Evolutionary conservation across 345 rosid genomes (phyloP).

Genomic region (Jatropha curcas): DNA sequence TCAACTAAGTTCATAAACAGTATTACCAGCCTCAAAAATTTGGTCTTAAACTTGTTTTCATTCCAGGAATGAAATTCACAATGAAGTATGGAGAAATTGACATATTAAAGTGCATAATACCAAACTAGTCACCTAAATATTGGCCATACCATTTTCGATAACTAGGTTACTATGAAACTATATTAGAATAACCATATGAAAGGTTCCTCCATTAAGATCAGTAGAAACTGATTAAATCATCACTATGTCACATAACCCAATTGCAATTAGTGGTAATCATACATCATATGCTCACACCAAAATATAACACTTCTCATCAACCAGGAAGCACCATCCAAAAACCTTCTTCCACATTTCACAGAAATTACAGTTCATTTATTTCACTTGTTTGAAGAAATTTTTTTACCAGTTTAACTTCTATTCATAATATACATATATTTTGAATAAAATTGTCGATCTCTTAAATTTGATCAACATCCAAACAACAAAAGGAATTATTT

Average conservation of each 20-base stretch:
- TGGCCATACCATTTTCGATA: background rate
- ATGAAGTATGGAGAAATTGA: background rate
- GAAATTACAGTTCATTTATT: background rate
- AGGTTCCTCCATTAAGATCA: background rate
- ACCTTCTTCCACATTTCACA: background rate
- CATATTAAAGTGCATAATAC: background rate
- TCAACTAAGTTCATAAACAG: background rate
- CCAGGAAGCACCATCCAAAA: background rate
- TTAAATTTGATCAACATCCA: background rate
- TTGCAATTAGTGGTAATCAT: background rate
- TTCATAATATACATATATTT: no score
- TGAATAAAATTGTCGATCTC: no score
- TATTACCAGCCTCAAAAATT: background rate
- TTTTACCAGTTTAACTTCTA: background rate
- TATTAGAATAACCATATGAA: background rate
- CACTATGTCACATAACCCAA: background rate
- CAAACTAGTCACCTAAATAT: background rate
- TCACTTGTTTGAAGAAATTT: background rate
- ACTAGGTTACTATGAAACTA: background rate
- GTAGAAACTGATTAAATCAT: background rate
- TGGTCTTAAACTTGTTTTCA: background rate
- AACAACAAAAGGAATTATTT: no score
- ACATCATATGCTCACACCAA: background rate
- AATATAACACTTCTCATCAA: background rate
- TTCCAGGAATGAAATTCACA: background rate